Evolutionary conservation across 257 asterid genomes (phyloP).

Genomic region (Orobanche coerulescens): DNA sequence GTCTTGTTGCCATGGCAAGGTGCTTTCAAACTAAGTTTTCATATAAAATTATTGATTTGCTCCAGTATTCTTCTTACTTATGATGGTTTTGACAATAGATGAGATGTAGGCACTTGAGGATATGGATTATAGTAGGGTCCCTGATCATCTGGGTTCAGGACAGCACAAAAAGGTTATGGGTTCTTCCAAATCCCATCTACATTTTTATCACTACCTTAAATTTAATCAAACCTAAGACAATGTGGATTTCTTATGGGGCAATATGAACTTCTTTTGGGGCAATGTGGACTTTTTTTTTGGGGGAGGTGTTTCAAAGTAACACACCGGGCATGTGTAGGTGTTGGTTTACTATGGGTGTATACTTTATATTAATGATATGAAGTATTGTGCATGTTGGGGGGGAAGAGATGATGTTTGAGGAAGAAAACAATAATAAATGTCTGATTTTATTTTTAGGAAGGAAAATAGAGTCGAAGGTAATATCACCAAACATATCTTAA

Average conservation of each 20-base stretch:
- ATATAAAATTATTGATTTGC: conserved; percentile 14
- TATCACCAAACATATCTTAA: background rate
- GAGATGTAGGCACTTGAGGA: conserved; percentile 47
- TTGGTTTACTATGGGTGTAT: background rate
- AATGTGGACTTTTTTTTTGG: too few species aligned
- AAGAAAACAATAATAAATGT: background rate
- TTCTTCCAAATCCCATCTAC: conserved; percentile 24
- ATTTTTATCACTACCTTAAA: background rate
- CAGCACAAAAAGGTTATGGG: conserved; percentile 75
- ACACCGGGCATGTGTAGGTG: background rate
- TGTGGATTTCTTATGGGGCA: background rate
- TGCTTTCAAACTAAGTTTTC: conserved; percentile 24
- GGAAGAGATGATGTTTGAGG: background rate
- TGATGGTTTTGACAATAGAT: conserved; percentile 22
- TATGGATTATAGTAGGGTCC: conserved; percentile 33
- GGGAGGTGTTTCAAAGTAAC: background rate
- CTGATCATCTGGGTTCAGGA: conserved; percentile 50
- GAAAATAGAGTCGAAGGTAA: background rate
- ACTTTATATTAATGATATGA: background rate
- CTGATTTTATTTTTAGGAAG: background rate
- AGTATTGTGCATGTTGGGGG: background rate
- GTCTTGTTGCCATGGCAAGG: conserved; percentile 70
- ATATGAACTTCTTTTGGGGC: background rate
- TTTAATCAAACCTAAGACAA: background rate
- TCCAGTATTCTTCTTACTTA: background rate